phyloP scores from a whole-genome alignment of 2,329 filamentous ascomycete species.

The Microcera coccophila region DNA sequence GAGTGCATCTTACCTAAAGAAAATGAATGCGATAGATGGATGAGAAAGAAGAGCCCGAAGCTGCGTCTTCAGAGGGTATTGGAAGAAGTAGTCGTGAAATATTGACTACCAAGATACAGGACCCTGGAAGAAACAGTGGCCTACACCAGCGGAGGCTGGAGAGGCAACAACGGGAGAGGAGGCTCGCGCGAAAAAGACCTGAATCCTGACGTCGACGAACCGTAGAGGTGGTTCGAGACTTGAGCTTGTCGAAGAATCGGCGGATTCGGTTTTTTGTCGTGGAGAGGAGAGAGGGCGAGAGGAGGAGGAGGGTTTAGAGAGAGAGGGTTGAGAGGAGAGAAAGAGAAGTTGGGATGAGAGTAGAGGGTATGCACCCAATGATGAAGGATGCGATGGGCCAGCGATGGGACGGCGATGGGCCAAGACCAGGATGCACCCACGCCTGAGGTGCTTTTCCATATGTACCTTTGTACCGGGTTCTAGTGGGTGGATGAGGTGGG shows the following conservation, averaged over 20 bases:
- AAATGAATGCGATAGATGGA: slow-evolving; percentile 13
- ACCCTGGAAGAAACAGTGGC: slow-evolving; percentile 19
- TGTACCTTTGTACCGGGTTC: too few species aligned
- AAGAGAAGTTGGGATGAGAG: slow-evolving; percentile 14
- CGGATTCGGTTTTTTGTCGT: slow-evolving; percentile 37
- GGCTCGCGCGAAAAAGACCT: slow-evolving; percentile 32
- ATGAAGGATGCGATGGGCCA: slow-evolving; percentile 3
- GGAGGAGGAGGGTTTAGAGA: too few species aligned
- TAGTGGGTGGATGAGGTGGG: background rate
- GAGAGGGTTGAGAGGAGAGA: slow-evolving; percentile 18
- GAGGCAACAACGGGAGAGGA: slow-evolving; percentile 24
- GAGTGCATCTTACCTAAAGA: slow-evolving; percentile 8
- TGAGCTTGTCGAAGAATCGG: slow-evolving; percentile 32
- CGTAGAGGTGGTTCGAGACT: slow-evolving; percentile 31
- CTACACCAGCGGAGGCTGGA: slow-evolving; percentile 27
- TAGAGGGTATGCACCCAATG: slow-evolving; percentile 1
- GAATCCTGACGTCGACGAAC: slow-evolving; percentile 32
- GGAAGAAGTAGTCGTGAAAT: slow-evolving; percentile 8
- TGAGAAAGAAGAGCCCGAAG: slow-evolving; percentile 10
- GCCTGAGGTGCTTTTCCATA: background rate
- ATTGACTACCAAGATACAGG: slow-evolving; percentile 9
- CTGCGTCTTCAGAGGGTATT: slow-evolving; percentile 16
- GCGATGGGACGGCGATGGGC: slow-evolving; percentile 8
- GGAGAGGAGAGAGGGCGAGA: slow-evolving; percentile 19
- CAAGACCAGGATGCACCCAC: slow-evolving; percentile 17